Conservation (phyloP, 768 basidiomycete species). For the Panaeolus papilionaceus region DNA sequence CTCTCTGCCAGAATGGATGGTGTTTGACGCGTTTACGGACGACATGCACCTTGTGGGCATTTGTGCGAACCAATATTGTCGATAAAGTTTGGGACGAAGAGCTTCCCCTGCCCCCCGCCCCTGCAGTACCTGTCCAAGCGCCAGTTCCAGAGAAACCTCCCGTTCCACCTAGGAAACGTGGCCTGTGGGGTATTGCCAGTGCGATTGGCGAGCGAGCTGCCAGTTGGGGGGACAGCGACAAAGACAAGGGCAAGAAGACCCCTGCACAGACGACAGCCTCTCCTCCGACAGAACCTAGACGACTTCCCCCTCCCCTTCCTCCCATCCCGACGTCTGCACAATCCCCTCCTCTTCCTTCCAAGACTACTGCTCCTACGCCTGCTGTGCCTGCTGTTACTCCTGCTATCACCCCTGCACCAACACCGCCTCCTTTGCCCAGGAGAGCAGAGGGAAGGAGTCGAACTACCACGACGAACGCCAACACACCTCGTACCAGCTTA, state of each 20-base stretch:
- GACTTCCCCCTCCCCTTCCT: constrained; percentile 11
- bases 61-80: constrained; percentile 80
- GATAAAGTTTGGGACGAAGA: constrained; percentile 93
- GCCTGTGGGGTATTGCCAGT: constrained; percentile 73
- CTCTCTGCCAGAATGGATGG: constrained; percentile 86
- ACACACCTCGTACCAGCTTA: constrained; percentile 5
- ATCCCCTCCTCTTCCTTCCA: constrained; percentile 31
- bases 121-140: constrained; percentile 33
- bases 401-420: constrained; percentile 22
- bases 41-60: constrained; percentile 92
- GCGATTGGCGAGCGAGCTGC: constrained; percentile 64
- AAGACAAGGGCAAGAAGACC: constrained; percentile 42
- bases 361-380: constrained; percentile 18
- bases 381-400: constrained; percentile 24
- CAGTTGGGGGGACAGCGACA: constrained; percentile 55
- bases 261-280: constrained; percentile 14
- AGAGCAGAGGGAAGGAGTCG: constrained; percentile 46
- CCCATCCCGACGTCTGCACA: constrained; percentile 32
- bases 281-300: constrained; percentile 52
- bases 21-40: constrained; percentile 82
- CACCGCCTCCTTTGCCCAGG: constrained; percentile 57
- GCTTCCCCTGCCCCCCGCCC: constrained; percentile 43
- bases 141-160: constrained; percentile 55
- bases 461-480: constrained; percentile 17
- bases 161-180: constrained; percentile 65